A percentile compares a stretch with the other conserved stretches of the same genome.
These are phyloP conservation scores for Aspergillus ellipticus DNA, from an alignment of 495 filamentous ascomycete species.

Conservation along the genomic window DNA sequence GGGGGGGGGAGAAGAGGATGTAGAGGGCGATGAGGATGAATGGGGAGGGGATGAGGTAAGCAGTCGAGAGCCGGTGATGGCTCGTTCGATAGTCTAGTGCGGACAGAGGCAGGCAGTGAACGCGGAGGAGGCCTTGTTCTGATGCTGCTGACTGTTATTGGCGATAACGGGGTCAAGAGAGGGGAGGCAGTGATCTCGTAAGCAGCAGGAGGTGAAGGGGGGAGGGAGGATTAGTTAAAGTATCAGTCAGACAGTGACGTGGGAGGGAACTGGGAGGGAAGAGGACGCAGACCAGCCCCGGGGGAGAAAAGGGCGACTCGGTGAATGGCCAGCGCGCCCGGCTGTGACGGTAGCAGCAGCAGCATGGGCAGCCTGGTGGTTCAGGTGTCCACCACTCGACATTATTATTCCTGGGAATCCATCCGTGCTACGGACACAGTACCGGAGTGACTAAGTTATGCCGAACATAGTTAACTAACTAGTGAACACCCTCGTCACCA, in stretches of 20 bases:
- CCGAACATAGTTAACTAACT: no score
- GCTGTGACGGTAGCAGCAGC: not conserved
- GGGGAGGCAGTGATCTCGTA: slow-evolving; percentile 26
- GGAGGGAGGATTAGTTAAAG: slow-evolving; percentile 17
- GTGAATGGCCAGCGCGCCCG: not conserved
- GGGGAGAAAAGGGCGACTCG: not conserved
- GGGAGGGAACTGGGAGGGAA: not conserved
- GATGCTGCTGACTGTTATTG: slow-evolving; percentile 19
- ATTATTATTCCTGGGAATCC: no score
- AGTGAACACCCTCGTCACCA: no score
- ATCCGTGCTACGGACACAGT: no score
- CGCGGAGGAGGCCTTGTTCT: slow-evolving; percentile 17
- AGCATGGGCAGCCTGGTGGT: no score
- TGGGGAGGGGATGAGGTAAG: slow-evolving; percentile 42
- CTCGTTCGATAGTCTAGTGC: slow-evolving; percentile 23
- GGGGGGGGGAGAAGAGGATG: slow-evolving; percentile 13
- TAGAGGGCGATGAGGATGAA: slow-evolving; percentile 16
- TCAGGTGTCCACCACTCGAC: not conserved
- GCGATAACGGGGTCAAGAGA: slow-evolving; percentile 1
- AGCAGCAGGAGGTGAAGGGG: slow-evolving; percentile 16
- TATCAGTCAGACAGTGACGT: slow-evolving; percentile 21
- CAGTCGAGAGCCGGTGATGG: slow-evolving; percentile 22
- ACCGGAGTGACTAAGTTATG: no score
- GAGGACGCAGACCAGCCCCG: not conserved
- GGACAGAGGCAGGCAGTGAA: no score